Evolutionary conservation across 495 filamentous ascomycete genomes (phyloP), one percentile per base, ranked within the genome.

Genomic region (Tirmania nivea): DNA sequence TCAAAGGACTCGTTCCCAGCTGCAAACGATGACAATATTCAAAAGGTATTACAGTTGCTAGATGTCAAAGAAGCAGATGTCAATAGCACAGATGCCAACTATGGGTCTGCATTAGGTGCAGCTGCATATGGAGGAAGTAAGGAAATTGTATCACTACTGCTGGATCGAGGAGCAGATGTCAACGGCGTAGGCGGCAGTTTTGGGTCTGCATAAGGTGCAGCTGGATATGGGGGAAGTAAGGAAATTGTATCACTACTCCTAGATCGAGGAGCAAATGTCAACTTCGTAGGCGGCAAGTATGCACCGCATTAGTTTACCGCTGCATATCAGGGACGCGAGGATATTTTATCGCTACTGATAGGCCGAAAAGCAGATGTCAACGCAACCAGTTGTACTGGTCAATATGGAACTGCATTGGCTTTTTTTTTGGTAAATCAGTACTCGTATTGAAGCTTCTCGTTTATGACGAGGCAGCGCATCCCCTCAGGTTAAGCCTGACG

Each of bases 81-180:
- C 21, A 58, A 59, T 21, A 57, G 55, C 10, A 36, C 56, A 34
- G 49, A 57, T 36, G 20, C 16, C 21, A 12, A 45, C 7, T 8
- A 45, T 12, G 16, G 35, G 34, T 42, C 35, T n/a, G 51, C 35
- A 14, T 19, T 47, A 16, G 10, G 47, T 10, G 51, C 16, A 45
- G 51, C 51, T 25, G 16, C 16, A 14, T 21, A 19, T 16, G 10
- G 37, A 11, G 19, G 37, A 8, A 10, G 16, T 11, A 10, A 25
- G 9, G 54, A 39, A 2, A 53, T 56, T 10, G 39, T 58, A 34
- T 48, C 60, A 42, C 14, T 59, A 8, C 61, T 69, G n/a, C 36
- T 68, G 10, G 57, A 60, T 1, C 50, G 56, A 17, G 61, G 56
- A 36, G 64, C 64, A 17, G 61, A 65, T 45, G 55, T 65, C 20